Evolutionary conservation across 2,329 filamentous ascomycete genomes (phyloP).

Genomic region (Pseudopyrenochaeta lycopersici): DNA sequence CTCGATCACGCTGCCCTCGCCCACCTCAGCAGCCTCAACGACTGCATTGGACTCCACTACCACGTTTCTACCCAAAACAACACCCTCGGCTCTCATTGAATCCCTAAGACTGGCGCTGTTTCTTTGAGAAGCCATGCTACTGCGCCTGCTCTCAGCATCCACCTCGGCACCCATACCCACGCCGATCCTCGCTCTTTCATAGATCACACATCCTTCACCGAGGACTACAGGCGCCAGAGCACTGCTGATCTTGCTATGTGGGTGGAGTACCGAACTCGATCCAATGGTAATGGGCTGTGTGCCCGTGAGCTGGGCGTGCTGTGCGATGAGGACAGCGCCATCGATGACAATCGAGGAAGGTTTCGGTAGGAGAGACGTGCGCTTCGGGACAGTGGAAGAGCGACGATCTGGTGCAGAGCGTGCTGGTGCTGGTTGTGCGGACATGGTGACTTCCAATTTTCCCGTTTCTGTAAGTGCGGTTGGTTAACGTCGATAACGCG

Average conservation of each 20-base stretch:
- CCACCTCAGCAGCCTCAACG: constrained; percentile 49
- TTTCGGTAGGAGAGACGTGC: constrained; percentile 48
- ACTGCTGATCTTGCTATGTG: constrained; percentile 68
- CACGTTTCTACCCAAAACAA: constrained; percentile 53
- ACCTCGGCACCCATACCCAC: constrained; percentile 36
- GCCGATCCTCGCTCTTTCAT: constrained; percentile 67
- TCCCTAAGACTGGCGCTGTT: constrained; percentile 17
- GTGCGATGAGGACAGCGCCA: constrained; percentile 57
- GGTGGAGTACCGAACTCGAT: constrained; percentile 83
- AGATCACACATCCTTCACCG: constrained; percentile 72
- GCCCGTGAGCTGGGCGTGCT: constrained; percentile 66
- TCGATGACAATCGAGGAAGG: constrained; percentile 53
- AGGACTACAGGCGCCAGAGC: constrained; percentile 54
- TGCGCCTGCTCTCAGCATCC: constrained; percentile 22
- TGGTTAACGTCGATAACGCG: not conserved
- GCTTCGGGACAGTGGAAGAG: constrained; percentile 44
- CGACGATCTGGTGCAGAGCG: constrained; percentile 35
- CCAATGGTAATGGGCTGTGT: constrained; percentile 81
- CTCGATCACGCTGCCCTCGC: constrained; percentile 48
- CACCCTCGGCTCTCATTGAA: constrained; percentile 37
- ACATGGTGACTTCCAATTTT: constrained; percentile 19
- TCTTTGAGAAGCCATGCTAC: constrained; percentile 17
- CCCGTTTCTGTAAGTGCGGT: not conserved
- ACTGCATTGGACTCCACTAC: constrained; percentile 55
- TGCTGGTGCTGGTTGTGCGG: constrained; percentile 25